These are phyloP conservation scores for Cytospora paraplurivora DNA, from an alignment of 2,329 filamentous ascomycete genomes.

Conservation along the genomic window DNA sequence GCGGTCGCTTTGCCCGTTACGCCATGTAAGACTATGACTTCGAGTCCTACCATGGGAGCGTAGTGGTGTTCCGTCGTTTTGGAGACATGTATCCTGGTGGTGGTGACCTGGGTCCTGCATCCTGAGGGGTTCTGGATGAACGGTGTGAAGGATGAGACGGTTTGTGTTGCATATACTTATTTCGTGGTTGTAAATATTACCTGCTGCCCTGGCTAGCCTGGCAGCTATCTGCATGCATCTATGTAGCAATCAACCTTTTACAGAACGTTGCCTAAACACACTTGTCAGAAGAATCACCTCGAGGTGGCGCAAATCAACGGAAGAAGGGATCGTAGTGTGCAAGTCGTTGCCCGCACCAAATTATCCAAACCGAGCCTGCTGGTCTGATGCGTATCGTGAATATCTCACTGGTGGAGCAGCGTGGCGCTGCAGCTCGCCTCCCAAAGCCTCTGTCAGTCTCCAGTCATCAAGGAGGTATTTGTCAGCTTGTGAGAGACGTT, in stretches of 20 bases:
- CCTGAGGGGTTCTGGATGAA: not conserved
- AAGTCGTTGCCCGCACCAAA: too few species aligned
- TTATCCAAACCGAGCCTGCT: too few species aligned
- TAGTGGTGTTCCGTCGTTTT: not conserved
- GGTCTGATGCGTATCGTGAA: too few species aligned
- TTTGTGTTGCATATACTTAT: constrained; percentile 13
- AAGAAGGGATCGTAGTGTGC: too few species aligned
- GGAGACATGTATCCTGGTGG: constrained; percentile 1
- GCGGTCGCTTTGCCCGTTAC: constrained; percentile 1
- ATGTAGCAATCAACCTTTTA: constrained; percentile 7
- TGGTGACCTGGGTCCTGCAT: not conserved
- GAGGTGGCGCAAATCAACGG: too few species aligned
- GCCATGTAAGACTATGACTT: not conserved
- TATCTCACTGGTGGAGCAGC: too few species aligned
- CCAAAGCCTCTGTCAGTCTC: too few species aligned
- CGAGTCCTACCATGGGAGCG: not conserved
- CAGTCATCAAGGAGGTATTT: too few species aligned
- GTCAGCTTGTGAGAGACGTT: too few species aligned
- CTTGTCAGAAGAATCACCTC: too few species aligned
- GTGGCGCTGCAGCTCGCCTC: too few species aligned
- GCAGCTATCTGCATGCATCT: constrained; percentile 10
- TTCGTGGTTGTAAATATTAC: constrained; percentile 25
- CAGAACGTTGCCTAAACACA: not conserved
- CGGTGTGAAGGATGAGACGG: not conserved
- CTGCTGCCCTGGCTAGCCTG: constrained; percentile 18